Conservation (phyloP, 179 eudicot species). For the Patellifolia procumbens region DNA sequence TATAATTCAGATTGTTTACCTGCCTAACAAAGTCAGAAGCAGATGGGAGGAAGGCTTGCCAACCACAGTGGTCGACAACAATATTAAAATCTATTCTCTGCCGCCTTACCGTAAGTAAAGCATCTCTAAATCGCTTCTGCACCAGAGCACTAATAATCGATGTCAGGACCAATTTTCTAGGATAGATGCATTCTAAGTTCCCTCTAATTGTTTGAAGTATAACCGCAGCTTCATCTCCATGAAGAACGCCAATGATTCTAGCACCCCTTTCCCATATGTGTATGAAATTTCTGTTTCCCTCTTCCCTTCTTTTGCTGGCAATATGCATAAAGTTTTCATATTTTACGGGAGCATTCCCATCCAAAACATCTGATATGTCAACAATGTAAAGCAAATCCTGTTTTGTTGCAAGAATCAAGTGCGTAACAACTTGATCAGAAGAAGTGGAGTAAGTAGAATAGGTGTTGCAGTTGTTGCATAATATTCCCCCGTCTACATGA, state of each 20-base stretch:
- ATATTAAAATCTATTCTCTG: conserved; percentile 92
- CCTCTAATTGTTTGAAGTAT: conserved; percentile 83
- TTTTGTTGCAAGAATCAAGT: conserved; percentile 82
- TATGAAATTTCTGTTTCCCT: conserved; percentile 55
- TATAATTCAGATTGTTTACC: conserved; percentile 71
- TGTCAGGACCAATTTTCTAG: conserved; percentile 79
- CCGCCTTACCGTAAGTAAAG: conserved; percentile 86
- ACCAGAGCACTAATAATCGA: conserved; percentile 72
- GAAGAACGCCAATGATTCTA: conserved; percentile 75
- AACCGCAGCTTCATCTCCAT: conserved; percentile 93
- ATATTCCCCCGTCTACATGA: conserved; percentile 61
- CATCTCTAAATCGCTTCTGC: conserved; percentile 69
- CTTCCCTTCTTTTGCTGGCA: conserved; percentile 58
- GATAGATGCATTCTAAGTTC: conserved; percentile 87
- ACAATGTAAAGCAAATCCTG: conserved; percentile 84
- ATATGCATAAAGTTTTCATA: conserved; percentile 72
- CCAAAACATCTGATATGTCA: conserved; percentile 71
- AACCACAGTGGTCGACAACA: conserved; percentile 81
- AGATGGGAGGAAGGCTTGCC: conserved; percentile 65
- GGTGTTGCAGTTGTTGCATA: conserved; percentile 86
- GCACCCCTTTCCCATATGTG: conserved; percentile 95
- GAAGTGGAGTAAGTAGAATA: conserved; percentile 73
- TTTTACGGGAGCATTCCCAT: conserved; percentile 51
- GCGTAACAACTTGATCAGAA: conserved; percentile 56
- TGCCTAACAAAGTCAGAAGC: conserved; percentile 83